These are phyloP conservation scores for Paramecium biaurelia DNA, from an alignment of 73 alveolate genomes.

Conservation along the genomic window DNA sequence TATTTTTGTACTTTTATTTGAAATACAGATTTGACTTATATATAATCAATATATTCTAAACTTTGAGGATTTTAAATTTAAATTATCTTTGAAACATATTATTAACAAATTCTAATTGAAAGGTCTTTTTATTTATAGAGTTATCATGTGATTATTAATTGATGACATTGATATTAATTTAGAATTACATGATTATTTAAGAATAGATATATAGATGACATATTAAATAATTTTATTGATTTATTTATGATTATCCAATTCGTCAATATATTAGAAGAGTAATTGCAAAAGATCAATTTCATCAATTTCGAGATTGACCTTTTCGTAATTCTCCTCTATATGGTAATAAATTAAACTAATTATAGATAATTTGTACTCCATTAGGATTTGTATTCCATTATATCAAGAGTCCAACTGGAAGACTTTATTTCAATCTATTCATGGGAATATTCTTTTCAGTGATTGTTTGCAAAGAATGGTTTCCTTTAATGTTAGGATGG, in stretches of 20 bases:
- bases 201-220: not conserved
- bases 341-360: not conserved
- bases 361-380: not conserved
- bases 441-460: slow-evolving; percentile 2
- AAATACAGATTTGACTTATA: not conserved
- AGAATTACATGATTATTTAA: not conserved
- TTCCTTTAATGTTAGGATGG: not conserved
- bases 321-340: not conserved
- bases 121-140: not conserved
- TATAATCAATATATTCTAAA: not conserved
- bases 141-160: no score
- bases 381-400: slow-evolving; percentile 11
- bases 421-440: not conserved
- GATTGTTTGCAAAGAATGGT: slow-evolving; percentile 24
- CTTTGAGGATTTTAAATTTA: not conserved
- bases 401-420: not conserved
- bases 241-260: slow-evolving; percentile 2
- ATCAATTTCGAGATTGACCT: not conserved
- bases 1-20: not conserved
- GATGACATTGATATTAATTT: not conserved
- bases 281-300: not conserved
- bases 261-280: slow-evolving; percentile 9
- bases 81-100: not conserved
- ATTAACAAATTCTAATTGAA: not conserved
- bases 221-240: not conserved